A percentile compares a stretch with the other conserved stretches of the same genome.
Conservation (phyloP, 2,329 filamentous ascomycete species). For the Apiospora kogelbergensis region DNA sequence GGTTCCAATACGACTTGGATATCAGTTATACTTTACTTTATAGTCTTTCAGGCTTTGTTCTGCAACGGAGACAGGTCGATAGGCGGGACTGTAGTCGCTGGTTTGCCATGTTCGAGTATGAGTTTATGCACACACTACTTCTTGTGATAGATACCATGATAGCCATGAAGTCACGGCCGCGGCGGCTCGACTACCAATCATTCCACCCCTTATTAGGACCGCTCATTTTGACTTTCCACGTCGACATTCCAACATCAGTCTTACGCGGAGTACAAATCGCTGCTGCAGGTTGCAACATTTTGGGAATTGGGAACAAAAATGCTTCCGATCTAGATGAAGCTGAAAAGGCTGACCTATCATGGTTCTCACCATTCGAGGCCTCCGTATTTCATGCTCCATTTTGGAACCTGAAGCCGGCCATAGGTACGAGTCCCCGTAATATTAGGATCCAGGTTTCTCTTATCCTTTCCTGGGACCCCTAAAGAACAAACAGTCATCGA, state of each 20-base stretch:
- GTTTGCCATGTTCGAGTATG: not conserved
- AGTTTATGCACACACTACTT: not conserved
- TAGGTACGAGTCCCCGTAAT: not conserved
- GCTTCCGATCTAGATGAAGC: too few species aligned
- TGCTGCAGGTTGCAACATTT: not conserved
- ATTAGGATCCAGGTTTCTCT: not conserved
- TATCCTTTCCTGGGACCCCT: not conserved
- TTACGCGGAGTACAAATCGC: not conserved
- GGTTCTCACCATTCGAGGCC: too few species aligned
- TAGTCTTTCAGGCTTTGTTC: not conserved
- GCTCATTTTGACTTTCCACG: not conserved
- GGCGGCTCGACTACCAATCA: not conserved
- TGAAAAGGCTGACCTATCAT: too few species aligned
- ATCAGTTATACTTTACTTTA: not conserved
- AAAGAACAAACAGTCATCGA: not conserved
- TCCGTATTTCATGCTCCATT: too few species aligned
- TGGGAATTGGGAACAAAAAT: not conserved
- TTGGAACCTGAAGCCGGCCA: too few species aligned
- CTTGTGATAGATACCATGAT: not conserved
- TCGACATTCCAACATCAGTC: not conserved
- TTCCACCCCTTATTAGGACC: not conserved
- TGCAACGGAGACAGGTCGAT: not conserved
- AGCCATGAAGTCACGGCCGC: not conserved
- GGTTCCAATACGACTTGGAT: not conserved
- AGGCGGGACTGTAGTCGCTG: too few species aligned